Evolutionary conservation across 352 stramenopile species (phyloP), one percentile per base, ranked within the genome.

Genomic region (Pythium scleroteichum): DNA sequence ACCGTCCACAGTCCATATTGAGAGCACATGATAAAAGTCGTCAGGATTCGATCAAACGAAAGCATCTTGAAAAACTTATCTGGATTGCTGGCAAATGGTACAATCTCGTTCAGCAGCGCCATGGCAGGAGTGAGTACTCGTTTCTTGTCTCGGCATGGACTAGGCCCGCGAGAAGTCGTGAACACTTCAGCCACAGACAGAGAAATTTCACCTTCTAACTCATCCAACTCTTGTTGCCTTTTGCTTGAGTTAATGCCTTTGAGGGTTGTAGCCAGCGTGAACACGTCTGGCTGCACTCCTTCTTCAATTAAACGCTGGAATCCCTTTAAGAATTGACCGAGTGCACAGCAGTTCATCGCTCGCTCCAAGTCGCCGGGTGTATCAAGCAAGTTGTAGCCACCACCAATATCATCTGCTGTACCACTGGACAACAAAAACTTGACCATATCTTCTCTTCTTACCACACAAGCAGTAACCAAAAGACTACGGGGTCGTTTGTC

Each of bases 1-100:
- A 85, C 69, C 17, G 72, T 68, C 77, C 79, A 89, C 39, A 86
- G 62, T 20, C 74, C 53, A 33, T 73, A 79, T 24, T 69, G 75
- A 7, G 75, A 76, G 20, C 73, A 86, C 17, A 78, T 59, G 33
- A 86, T 77, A 6, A 89, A 41, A 5, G 79, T 59, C 24, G 74
- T 72, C 16, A 78, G 62, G 2, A 85, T 35, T 16, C 66, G 51
- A 13, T 87, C 79, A 38, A 80, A 86, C 7, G 78, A 69, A 1
- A 67, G 64, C 9, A 74, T 22, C 19, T 60, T 66, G 48, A 84
- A 65, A 46, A 87, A 88, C 22, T 53, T 35, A 45, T 66, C 64
- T 3, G 84, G 50, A 7, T 79, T 46, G 35, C 49, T 44, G 16
- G 69, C 23, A 19, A 61, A 76, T 20, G 65, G 53, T 0, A 73